Conservation (phyloP, 192 early-diverging fungal species). For the Ramicandelaber brevisporus region DNA sequence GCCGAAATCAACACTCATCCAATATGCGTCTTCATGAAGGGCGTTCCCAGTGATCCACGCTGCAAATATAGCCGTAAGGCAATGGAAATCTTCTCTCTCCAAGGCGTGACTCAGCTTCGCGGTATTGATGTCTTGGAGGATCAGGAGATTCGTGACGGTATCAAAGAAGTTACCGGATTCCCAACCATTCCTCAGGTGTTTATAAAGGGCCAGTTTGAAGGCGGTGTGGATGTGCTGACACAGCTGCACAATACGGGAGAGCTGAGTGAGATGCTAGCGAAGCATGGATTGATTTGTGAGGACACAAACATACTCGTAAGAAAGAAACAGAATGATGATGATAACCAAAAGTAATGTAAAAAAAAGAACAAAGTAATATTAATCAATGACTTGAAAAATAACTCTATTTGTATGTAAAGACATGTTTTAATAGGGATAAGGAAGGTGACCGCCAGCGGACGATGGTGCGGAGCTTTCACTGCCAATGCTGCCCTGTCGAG, state of each 20-base stretch:
- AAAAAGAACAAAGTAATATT: too few relatives aligned
- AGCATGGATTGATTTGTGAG: conserved; percentile 53
- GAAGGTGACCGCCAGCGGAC: too few relatives aligned
- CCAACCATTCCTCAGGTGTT: conserved; percentile 93
- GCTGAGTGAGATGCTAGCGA: conserved; percentile 47
- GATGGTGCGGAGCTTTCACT: too few relatives aligned
- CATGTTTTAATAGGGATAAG: too few relatives aligned
- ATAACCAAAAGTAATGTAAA: conserved; percentile 8
- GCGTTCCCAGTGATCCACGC: conserved; percentile 71
- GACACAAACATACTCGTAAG: too few relatives aligned
- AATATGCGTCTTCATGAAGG: conserved; percentile 97
- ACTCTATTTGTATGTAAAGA: too few relatives aligned
- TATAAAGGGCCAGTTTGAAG: conserved; percentile 87
- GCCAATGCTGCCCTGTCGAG: too few relatives aligned
- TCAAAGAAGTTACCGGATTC: conserved; percentile 86
- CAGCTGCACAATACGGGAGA: conserved; percentile 77
- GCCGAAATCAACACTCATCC: too few relatives aligned
- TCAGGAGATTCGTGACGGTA: conserved; percentile 69
- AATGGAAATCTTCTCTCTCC: conserved; percentile 60
- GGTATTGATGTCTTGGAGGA: conserved; percentile 72
- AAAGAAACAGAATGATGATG: too few relatives aligned
- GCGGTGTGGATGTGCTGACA: conserved; percentile 80
- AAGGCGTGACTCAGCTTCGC: conserved; percentile 53
- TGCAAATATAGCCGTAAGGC: conserved; percentile 85
- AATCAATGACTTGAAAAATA: too few relatives aligned